Percentiles rank a stretch among this genome's conserved stretches.
These are phyloP conservation scores for Eucalyptus camaldulensis DNA, from an alignment of 345 rosid genomes.

Conservation along the genomic window DNA sequence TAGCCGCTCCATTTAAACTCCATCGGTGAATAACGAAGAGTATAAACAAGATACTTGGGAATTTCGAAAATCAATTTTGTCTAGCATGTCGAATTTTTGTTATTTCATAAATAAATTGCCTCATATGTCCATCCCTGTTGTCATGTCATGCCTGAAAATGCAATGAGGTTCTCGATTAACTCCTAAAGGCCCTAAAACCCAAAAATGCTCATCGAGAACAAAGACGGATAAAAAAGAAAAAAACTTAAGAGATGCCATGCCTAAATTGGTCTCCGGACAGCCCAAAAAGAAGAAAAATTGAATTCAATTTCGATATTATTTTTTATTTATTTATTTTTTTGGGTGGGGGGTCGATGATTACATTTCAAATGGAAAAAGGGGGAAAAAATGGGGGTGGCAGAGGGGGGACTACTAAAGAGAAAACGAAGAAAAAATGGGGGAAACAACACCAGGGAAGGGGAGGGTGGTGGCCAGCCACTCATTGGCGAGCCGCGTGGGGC, in stretches of 20 bases:
- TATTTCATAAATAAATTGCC: background rate
- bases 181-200: background rate
- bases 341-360: background rate
- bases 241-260: background rate
- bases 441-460: background rate
- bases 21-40: rapidly evolving
- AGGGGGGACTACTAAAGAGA: no score
- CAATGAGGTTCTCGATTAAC: background rate
- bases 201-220: background rate
- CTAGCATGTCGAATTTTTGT: no score
- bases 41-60: no score
- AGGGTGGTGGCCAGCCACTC: background rate
- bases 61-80: background rate
- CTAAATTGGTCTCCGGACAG: background rate
- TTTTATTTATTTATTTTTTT: no score
- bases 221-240: background rate
- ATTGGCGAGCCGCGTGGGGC: background rate
- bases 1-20: background rate
- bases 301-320: no score
- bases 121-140: no score
- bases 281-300: background rate
- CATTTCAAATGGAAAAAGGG: background rate
- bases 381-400: no score
- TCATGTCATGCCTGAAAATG: background rate
- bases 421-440: background rate